Conservation (phyloP, 208 protist species). For the Crithidia expoeki region DNA sequence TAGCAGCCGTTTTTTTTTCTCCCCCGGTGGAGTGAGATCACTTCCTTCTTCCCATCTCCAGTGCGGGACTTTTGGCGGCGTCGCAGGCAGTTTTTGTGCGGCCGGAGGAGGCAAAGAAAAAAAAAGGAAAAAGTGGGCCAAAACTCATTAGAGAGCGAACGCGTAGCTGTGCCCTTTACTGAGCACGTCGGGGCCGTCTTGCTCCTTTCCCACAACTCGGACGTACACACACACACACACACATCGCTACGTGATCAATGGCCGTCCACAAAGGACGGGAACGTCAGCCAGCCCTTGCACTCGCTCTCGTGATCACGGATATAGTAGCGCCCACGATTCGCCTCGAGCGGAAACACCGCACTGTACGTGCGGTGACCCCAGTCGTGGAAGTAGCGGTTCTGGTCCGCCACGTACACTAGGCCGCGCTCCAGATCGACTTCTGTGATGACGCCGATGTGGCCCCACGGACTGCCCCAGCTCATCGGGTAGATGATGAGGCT, state of each 20-base stretch:
- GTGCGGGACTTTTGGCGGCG: no score
- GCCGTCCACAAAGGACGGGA: conserved; percentile 27
- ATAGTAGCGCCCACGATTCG: conserved; percentile 51
- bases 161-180: neutral
- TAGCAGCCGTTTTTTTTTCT: no score
- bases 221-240: neutral
- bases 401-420: conserved; percentile 70
- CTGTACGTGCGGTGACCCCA: conserved; percentile 62
- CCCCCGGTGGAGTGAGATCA: no score
- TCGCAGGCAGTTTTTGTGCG: no score
- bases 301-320: conserved; percentile 67
- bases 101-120: no score
- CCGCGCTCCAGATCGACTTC: conserved; percentile 39
- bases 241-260: neutral
- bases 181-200: neutral
- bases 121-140: neutral
- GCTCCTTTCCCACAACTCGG: no score
- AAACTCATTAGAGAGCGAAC: neutral
- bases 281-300: conserved; percentile 60
- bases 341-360: conserved; percentile 54
- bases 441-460: conserved; percentile 86
- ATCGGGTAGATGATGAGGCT: conserved; percentile 85
- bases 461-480: conserved; percentile 57
- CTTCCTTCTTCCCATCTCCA: no score
- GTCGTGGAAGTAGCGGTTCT: conserved; percentile 81